These are phyloP conservation scores for Kodamaea nitidulidarum DNA, from an alignment of 805 yeast genomes.

Conservation along the genomic window DNA sequence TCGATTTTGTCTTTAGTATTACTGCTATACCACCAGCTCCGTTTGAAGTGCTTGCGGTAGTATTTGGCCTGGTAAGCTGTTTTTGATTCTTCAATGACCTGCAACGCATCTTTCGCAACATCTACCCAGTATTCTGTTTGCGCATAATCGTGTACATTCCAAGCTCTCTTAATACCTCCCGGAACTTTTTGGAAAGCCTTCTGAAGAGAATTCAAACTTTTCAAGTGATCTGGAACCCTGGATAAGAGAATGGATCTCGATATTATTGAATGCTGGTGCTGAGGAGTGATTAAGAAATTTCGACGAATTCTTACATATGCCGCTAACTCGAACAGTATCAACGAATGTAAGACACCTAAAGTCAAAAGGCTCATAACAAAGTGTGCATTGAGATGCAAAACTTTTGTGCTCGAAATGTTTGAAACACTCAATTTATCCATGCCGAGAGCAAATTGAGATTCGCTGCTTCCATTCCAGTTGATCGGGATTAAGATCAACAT, in stretches of 20 bases:
- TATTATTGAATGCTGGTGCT: conserved; percentile 20
- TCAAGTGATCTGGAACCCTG: conserved; percentile 40
- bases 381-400: conserved; percentile 55
- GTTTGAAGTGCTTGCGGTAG: conserved; percentile 30
- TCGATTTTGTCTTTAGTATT: conserved; percentile 3
- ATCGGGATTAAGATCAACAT: conserved; percentile 62
- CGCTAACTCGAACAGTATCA: conserved; percentile 55
- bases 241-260: conserved; percentile 39
- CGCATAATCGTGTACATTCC: conserved; percentile 48
- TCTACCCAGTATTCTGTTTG: conserved; percentile 17
- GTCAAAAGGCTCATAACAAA: conserved; percentile 54
- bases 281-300: conserved; percentile 28
- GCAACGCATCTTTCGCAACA: conserved; percentile 23
- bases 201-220: conserved; percentile 22
- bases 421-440: conserved; percentile 71
- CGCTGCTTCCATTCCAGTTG: conserved; percentile 44
- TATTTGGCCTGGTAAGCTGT: conserved; percentile 16
- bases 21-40: neutral
- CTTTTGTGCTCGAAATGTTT: conserved; percentile 53
- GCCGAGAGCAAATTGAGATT: conserved; percentile 37
- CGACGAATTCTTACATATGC: conserved; percentile 48
- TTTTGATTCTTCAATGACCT: conserved; percentile 27
- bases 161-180: conserved; percentile 51
- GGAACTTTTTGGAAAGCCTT: conserved; percentile 41
- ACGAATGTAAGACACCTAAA: conserved; percentile 51